Percentiles rank a stretch among this genome's conserved stretches.
These are phyloP conservation scores for Quaeritorhiza haematococci DNA, from an alignment of 371 early-diverging fungal genomes.

Conservation along the genomic window DNA sequence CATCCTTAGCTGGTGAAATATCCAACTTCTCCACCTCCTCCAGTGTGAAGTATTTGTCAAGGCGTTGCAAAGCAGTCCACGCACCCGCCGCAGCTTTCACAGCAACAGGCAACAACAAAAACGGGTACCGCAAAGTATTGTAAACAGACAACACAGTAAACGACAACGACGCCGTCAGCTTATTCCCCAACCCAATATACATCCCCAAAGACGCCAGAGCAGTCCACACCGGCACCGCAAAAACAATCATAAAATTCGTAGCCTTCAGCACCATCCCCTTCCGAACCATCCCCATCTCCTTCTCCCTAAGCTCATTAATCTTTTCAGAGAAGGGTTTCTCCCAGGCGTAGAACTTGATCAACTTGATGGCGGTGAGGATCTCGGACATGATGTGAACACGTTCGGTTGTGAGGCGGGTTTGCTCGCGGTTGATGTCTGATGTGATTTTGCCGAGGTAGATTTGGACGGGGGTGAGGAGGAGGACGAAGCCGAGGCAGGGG, in stretches of 20 bases:
- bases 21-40: constrained; percentile 55
- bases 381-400: constrained; percentile 69
- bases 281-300: constrained; percentile 47
- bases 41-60: constrained; percentile 52
- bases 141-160: constrained; percentile 61
- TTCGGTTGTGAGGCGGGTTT: constrained; percentile 46
- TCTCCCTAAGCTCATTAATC: constrained; percentile 34
- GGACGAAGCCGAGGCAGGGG: constrained; percentile 47
- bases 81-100: constrained; percentile 51
- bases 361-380: constrained; percentile 65
- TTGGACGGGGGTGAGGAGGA: constrained; percentile 62
- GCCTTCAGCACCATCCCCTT: constrained; percentile 46
- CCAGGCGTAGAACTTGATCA: constrained; percentile 76
- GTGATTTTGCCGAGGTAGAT: constrained; percentile 48
- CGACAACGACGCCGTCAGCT: constrained; percentile 34
- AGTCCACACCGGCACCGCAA: constrained; percentile 55
- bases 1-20: too few relatives aligned
- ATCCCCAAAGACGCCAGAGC: constrained; percentile 41
- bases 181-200: constrained; percentile 14
- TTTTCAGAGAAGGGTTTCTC: constrained; percentile 41
- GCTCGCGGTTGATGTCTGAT: constrained; percentile 27
- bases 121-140: constrained; percentile 64
- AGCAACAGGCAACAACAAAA: constrained; percentile 62
- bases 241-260: constrained; percentile 52
- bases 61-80: constrained; percentile 42